Evolutionary conservation across 2,329 filamentous ascomycete species (phyloP), one percentile per base, ranked within the genome.

Genomic region (Penicillium sp.): DNA sequence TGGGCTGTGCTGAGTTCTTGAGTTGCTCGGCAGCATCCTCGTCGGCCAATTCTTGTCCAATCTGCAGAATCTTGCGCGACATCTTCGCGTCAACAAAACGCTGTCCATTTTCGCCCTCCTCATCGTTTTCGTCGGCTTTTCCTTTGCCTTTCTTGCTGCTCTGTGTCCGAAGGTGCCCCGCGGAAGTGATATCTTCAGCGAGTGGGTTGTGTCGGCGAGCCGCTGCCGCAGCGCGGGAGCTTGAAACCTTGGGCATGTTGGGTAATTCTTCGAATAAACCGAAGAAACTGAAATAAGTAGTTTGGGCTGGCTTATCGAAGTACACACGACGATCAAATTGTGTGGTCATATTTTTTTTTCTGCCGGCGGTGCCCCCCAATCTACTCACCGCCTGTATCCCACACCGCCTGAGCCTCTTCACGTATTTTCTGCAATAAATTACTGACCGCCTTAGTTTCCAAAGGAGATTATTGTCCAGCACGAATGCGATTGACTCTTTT

Each of bases 11-110:
- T 64, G 77, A 67, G 60, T 72, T 62, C 66, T 73, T 65, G 35
- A 66, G 69, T 37, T 69, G 69, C 64, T 85, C 81, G 35, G 81
- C 80, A 56, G 83, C 83, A 55, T 93, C 91, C 73, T 97, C 93
- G 42, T 94, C 91, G 15, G 86, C 88, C 15, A 99, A 81, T 71
- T 96, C 91, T 69, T 93, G 89, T 55, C 93, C 93, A 68, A 97
- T 91, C 65, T 89, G 86, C 60, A 99, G 74, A 72, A 99, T 99
- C 69, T 91, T 92, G 67, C 88, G 85, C 57, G 93, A 96, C 19
- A 93, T 87, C 73, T 91, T 93, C 58, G 92, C 87, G 74, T 97
- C 93, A 60, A 99, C 86, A 70, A 89, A 97, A 63, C 83, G 80
- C 60, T 89, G 86, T 59, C 84, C 82, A 57, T 86, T 83, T 10